Conservation (phyloP, 306 rosid species). For the Dryas drummondii region DNA sequence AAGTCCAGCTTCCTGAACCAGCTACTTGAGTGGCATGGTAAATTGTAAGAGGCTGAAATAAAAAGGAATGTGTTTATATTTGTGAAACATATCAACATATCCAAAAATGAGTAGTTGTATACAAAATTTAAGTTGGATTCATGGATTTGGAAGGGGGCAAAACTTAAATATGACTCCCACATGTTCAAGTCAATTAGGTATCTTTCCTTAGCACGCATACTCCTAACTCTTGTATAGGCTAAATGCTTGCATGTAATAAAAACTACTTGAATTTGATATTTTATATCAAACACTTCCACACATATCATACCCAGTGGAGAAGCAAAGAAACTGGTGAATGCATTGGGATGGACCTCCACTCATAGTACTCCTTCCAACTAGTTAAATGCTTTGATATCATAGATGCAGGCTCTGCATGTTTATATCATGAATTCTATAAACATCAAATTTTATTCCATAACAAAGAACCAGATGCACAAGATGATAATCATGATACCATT, state of each 20-base stretch:
- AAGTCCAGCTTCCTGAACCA: slow-evolving; percentile 47
- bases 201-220: neutral
- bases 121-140: neutral
- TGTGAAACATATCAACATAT: neutral
- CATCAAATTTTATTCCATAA: slow-evolving; percentile 19
- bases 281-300: slow-evolving; percentile 13
- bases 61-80: neutral
- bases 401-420: slow-evolving; percentile 58
- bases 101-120: neutral
- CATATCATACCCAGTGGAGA: slow-evolving; percentile 82
- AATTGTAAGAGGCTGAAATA: slow-evolving; percentile 76
- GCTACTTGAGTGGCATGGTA: slow-evolving; percentile 60
- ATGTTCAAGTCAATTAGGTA: neutral
- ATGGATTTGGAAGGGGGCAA: slow-evolving; percentile 1
- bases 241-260: neutral
- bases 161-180: neutral
- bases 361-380: slow-evolving; percentile 76
- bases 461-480: slow-evolving; percentile 25
- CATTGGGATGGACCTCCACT: slow-evolving; percentile 78
- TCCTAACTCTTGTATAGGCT: neutral
- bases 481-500: slow-evolving; percentile 40
- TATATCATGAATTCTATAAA: slow-evolving; percentile 16
- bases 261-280: neutral
- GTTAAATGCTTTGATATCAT: slow-evolving; percentile 42
- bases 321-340: slow-evolving; percentile 79